These are phyloP conservation scores for Dioscorea alata DNA, from an alignment of 106 monocot species.

Conservation along the genomic window DNA sequence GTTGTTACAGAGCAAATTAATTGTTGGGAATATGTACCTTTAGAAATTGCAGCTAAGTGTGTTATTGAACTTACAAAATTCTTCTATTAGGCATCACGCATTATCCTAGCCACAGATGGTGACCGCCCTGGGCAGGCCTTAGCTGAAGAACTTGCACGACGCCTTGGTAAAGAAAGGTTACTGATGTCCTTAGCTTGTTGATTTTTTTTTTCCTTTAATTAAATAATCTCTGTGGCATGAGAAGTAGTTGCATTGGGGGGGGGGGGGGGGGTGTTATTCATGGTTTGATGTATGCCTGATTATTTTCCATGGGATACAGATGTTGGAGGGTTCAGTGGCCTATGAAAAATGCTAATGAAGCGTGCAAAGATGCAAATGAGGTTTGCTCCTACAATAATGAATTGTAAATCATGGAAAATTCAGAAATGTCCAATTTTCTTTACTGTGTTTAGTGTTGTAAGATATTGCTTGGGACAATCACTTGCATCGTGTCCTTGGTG, in stretches of 20 bases:
- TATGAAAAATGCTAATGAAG: slow-evolving; percentile 24
- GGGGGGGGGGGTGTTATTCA: too few species aligned
- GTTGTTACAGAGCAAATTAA: not conserved
- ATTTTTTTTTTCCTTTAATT: not conserved
- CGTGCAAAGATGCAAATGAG: slow-evolving; percentile 52
- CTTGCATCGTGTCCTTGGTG: not conserved
- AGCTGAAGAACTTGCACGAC: slow-evolving; percentile 45
- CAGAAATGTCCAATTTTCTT: not conserved
- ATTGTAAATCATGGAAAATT: not conserved
- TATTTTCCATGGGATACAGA: slow-evolving; percentile 11
- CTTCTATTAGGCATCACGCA: slow-evolving; percentile 28
- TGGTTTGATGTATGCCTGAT: too few species aligned
- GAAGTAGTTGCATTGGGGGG: not conserved
- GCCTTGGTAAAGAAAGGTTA: slow-evolving; percentile 55
- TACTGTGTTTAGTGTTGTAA: not conserved
- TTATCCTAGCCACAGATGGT: slow-evolving; percentile 50
- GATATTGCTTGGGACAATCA: not conserved
- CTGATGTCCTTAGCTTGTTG: not conserved
- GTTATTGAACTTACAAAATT: not conserved
- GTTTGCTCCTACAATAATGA: slow-evolving; percentile 8
- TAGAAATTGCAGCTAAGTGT: not conserved
- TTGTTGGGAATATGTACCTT: not conserved
- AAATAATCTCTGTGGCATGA: not conserved
- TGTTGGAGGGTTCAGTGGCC: slow-evolving; percentile 49
- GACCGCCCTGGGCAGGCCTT: slow-evolving; percentile 38